phyloP scores from a whole-genome alignment of 371 early-diverging fungal genomes.

The Lichtheimia hyalospora region DNA sequence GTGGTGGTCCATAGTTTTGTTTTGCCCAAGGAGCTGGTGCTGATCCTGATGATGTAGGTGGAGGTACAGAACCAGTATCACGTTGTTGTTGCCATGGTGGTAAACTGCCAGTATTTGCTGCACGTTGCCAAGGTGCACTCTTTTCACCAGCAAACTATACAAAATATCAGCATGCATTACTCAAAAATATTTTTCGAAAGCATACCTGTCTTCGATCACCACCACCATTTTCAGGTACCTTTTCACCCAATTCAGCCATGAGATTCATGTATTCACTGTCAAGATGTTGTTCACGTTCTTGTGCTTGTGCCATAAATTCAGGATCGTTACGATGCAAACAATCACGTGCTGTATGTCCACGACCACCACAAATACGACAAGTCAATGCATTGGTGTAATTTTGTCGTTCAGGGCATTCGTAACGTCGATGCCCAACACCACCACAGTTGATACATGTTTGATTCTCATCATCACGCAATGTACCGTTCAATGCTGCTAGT shows the following conservation, averaged over 20 bases:
- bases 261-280: slow-evolving; percentile 87
- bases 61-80: slow-evolving; percentile 19
- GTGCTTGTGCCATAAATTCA: slow-evolving; percentile 62
- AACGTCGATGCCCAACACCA: slow-evolving; percentile 85
- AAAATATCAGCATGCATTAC: slow-evolving; percentile 9
- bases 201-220: slow-evolving; percentile 30
- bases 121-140: slow-evolving; percentile 59
- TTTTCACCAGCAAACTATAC: slow-evolving; percentile 6
- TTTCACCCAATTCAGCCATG: slow-evolving; percentile 89
- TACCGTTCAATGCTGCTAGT: slow-evolving; percentile 94
- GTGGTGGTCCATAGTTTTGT: slow-evolving; percentile 14
- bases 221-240: slow-evolving; percentile 43
- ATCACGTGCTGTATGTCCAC: slow-evolving; percentile 91
- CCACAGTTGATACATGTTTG: slow-evolving; percentile 96
- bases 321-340: slow-evolving; percentile 82
- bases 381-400: slow-evolving; percentile 86
- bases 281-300: slow-evolving; percentile 80
- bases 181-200: background rate
- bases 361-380: slow-evolving; percentile 90
- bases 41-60: slow-evolving; percentile 13
- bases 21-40: slow-evolving; percentile 37
- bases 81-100: slow-evolving; percentile 40
- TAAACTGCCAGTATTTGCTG: slow-evolving; percentile 26
- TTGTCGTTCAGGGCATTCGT: slow-evolving; percentile 88
- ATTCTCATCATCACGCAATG: slow-evolving; percentile 92